Evolutionary conservation across 1,284 basidiomycete genomes (phyloP), one percentile per base, ranked within the genome.

Genomic region (Cerrena zonata): DNA sequence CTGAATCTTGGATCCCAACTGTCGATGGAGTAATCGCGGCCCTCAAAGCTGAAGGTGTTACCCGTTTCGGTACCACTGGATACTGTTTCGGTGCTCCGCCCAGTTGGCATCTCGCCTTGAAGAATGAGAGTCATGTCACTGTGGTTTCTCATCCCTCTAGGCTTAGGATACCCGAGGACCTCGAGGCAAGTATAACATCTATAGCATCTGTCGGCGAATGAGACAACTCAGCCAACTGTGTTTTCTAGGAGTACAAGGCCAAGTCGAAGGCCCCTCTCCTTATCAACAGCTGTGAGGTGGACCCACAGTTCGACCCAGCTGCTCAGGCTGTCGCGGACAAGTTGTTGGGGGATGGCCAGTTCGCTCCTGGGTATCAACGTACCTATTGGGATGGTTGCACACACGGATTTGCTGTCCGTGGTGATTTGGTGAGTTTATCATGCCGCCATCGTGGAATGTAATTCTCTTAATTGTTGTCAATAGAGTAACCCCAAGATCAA

Each of bases 121-220:
- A 86, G 10, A 70, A 75, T 48, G 56, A 71, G 43, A 76, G 80
- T 63, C 69, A 77, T 40, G 84, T 72, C 23, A 75, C 72, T 1
- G 79, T 77, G 22, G 71, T 77, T 47, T 64, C 78, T 1, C 90
- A 92, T 66, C 89, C 89, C 1, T 86, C 86, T 2, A 69, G 83
- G 2, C 75, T 92, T 53, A 56, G 80, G 37, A 54, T 77, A 40
- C 84, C 86, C 10, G 77, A 68, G 1, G 82, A 85, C 64, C 69
- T 89, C 24, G 77, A 87, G 70, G 79, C 79, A 49, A 23, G 58
- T 26, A 15, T 26, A n/a, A n/a, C n/a, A n/a, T n/a, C n/a, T n/a
- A n/a, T n/a, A n/a, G 23, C 45, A 10, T 38, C 13, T 24, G 13
- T 18, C n/a, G 23, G 27, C 19, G 24, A 19, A 15, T 43, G 26